Evolutionary conservation across 2,329 filamentous ascomycete genomes (phyloP).

Genomic region (Phialocephala sp.): DNA sequence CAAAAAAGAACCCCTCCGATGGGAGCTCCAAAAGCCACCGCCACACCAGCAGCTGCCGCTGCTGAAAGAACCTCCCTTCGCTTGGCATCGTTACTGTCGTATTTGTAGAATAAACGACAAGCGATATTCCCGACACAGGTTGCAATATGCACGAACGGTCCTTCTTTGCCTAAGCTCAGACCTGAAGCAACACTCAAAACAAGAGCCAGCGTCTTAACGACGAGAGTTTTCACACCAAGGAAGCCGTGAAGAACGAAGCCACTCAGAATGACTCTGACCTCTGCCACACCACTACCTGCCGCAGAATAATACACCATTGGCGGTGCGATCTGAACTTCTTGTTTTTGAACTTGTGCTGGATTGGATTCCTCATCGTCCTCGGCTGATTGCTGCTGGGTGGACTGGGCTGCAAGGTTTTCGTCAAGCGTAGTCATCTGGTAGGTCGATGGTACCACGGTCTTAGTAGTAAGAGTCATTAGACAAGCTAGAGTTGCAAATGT

Average conservation of each 20-base stretch:
- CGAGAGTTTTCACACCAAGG: slow-evolving; percentile 82
- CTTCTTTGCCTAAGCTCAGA: slow-evolving; percentile 88
- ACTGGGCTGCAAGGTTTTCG: slow-evolving; percentile 83
- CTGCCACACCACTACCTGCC: slow-evolving; percentile 93
- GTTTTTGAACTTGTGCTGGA: slow-evolving; percentile 38
- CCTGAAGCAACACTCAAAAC: slow-evolving; percentile 91
- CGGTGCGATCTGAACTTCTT: slow-evolving; percentile 48
- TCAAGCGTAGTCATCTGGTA: slow-evolving; percentile 88
- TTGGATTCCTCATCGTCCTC: slow-evolving; percentile 53
- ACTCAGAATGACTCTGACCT: slow-evolving; percentile 97
- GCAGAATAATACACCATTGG: slow-evolving; percentile 96
- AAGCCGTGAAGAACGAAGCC: slow-evolving; percentile 98
- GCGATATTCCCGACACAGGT: slow-evolving; percentile 95
- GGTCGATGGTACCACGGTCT: slow-evolving; percentile 89
- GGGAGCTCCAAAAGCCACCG: slow-evolving; percentile 92
- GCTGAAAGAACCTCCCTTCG: slow-evolving; percentile 92
- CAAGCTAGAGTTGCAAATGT: slow-evolving; percentile 75
- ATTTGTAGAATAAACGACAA: slow-evolving; percentile 92
- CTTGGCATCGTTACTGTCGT: slow-evolving; percentile 93
- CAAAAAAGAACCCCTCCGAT: slow-evolving; percentile 91
- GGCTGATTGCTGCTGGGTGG: slow-evolving; percentile 45
- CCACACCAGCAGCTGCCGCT: slow-evolving; percentile 87
- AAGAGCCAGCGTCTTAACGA: slow-evolving; percentile 83
- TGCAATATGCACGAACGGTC: slow-evolving; percentile 96
- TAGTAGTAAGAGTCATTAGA: slow-evolving; percentile 83